Evolutionary conservation across 2,329 filamentous ascomycete genomes (phyloP), one percentile per base, ranked within the genome.

Genomic region (Alternaria panax): DNA sequence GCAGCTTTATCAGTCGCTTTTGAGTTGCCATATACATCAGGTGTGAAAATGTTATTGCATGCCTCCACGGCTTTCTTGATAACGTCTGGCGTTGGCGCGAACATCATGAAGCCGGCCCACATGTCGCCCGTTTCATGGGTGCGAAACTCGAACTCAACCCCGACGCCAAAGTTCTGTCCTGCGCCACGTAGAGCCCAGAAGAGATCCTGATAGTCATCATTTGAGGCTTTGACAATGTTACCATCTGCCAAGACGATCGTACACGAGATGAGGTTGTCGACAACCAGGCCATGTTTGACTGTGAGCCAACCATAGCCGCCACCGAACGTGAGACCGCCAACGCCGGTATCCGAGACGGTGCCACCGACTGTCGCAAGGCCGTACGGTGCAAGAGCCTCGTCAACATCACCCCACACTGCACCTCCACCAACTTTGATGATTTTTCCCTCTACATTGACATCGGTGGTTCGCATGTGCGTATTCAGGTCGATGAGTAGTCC

Each of bases 151-250:
- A 65, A 60, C 12, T 54, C 51, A 2, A 82, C 84, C 11, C 86
- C 82, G 51, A 87, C 80, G 48, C 85, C 85, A 60, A 87, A 87
- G 72, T 87, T 87, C 54, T 86, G 83, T 1, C 85, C 86, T 4
- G 85, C 86, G 7, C 85, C 86, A 43, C 78, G 77, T 57, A 87
- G 77, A 1, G 77, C 85, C 85, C 85, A 88, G 67, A 80, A 87
- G 11, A 87, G 79, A 32, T 87, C 84, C 0, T 80, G 79, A 0
- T 59, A 20, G 2, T 59, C 18, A 18, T 74, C 71, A 1, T 24
- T 20, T 3, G 72, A 69, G 57, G 79, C 67, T 6, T 84, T 70
- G 0, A 75, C 80, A 4, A 70, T 63, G 12, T 66, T 78, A 14
- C 85, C 84, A 59, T 84, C 72, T 9, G 84, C 82, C 1, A 86